phyloP scores from a whole-genome alignment of 306 rosid genomes.

The Fragaria nilgerrensis region DNA sequence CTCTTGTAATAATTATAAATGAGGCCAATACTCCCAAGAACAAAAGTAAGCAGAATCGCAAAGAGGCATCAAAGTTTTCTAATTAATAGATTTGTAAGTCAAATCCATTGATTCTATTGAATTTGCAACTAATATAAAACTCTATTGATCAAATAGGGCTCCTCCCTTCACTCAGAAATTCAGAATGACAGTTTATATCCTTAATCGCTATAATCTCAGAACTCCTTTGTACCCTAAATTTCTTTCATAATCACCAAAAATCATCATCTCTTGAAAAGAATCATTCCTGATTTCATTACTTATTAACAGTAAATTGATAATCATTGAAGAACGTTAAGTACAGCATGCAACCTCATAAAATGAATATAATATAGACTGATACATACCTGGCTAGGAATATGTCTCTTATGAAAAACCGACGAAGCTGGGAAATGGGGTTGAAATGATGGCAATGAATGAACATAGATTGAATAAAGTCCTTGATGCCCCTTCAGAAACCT shows the following conservation, averaged over 20 bases:
- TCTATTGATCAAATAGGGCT: neutral
- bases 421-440: slow-evolving; percentile 50
- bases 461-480: slow-evolving; percentile 54
- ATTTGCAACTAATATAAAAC: neutral
- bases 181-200: neutral
- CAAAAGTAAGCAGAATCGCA: neutral
- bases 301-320: neutral
- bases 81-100: neutral
- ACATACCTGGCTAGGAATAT: slow-evolving; percentile 90
- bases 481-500: slow-evolving; percentile 81
- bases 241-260: neutral
- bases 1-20: neutral
- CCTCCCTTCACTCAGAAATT: neutral
- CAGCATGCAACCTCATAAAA: neutral
- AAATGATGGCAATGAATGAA: slow-evolving; percentile 84
- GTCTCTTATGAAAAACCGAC: slow-evolving; percentile 68
- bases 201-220: neutral
- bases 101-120: neutral
- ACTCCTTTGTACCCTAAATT: neutral
- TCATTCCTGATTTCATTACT: neutral
- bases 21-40: neutral
- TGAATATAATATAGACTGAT: slow-evolving; percentile 8
- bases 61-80: neutral
- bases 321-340: neutral
- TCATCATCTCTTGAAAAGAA: neutral